Evolutionary conservation across 441 rosid genomes (phyloP).

Genomic region (Isatis lusitanica): DNA sequence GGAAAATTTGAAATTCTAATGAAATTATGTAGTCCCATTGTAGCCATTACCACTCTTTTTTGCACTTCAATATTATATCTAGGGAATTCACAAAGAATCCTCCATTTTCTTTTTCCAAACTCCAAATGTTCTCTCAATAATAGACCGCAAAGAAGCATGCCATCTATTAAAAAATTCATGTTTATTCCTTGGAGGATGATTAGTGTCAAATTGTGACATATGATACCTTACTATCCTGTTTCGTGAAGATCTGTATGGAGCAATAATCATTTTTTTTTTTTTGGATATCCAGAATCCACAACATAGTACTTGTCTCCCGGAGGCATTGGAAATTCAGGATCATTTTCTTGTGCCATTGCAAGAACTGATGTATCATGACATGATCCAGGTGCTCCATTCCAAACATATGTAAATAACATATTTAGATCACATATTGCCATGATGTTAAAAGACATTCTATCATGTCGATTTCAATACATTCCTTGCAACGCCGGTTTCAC

Average conservation of each 20-base stretch:
- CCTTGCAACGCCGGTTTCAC: no score
- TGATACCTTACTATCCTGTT: not conserved
- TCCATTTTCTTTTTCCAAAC: not conserved
- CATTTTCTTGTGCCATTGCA: no score
- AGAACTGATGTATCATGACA: not conserved
- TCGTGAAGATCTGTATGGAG: not conserved
- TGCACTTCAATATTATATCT: not conserved
- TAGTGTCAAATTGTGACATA: not conserved
- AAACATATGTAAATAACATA: not conserved
- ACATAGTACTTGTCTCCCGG: not conserved
- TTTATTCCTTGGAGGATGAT: not conserved
- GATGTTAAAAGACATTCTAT: not conserved
- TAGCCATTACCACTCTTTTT: not conserved
- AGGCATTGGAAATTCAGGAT: not conserved
- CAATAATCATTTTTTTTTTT: not conserved
- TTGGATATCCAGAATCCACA: not conserved
- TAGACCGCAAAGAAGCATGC: not conserved
- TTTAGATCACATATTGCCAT: not conserved
- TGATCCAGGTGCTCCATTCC: not conserved
- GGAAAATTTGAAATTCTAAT: no score
- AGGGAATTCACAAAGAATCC: not conserved
- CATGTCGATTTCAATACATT: no score
- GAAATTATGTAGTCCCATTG: no score
- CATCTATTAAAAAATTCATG: not conserved
- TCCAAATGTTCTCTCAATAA: not conserved